These are phyloP conservation scores for Cornus suecica DNA, from an alignment of 148 eudicot genomes.

Conservation along the genomic window DNA sequence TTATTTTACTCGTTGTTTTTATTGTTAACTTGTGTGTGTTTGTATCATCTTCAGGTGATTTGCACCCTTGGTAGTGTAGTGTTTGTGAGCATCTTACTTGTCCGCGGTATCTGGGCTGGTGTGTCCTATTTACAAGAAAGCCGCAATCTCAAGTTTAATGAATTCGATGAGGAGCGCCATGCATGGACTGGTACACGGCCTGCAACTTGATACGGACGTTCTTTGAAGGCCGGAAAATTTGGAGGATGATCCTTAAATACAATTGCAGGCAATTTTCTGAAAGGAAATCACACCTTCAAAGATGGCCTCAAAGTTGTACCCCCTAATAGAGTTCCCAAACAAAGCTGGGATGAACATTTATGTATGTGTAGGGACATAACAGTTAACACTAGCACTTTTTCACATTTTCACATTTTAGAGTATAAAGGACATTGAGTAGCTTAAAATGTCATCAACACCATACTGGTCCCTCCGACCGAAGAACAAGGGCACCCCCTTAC, in stretches of 20 bases:
- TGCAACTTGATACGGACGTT: conserved; percentile 32
- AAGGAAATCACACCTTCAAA: background rate
- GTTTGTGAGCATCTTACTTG: conserved; percentile 79
- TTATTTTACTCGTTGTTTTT: background rate
- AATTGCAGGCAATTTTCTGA: background rate
- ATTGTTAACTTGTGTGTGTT: background rate
- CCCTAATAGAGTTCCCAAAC: background rate
- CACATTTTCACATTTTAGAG: too few species aligned
- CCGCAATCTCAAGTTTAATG: conserved; percentile 42
- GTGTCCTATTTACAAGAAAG: conserved; percentile 70
- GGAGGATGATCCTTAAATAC: background rate
- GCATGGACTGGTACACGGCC: conserved; percentile 69
- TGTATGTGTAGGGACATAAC: background rate
- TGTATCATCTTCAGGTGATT: conserved; percentile 49
- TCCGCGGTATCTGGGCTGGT: conserved; percentile 93
- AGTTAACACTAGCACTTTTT: too few species aligned
- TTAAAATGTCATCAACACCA: too few species aligned
- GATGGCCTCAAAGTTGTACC: background rate
- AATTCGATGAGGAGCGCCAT: conserved; percentile 45
- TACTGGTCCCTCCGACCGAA: too few species aligned
- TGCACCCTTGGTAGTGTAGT: conserved; percentile 90
- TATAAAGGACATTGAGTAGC: too few species aligned
- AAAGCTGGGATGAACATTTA: background rate
- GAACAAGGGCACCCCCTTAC: too few species aligned
- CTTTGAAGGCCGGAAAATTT: background rate